Evolutionary conservation across 306 rosid species (phyloP), one percentile per base, ranked within the genome.

Genomic region (Vicia faba): DNA sequence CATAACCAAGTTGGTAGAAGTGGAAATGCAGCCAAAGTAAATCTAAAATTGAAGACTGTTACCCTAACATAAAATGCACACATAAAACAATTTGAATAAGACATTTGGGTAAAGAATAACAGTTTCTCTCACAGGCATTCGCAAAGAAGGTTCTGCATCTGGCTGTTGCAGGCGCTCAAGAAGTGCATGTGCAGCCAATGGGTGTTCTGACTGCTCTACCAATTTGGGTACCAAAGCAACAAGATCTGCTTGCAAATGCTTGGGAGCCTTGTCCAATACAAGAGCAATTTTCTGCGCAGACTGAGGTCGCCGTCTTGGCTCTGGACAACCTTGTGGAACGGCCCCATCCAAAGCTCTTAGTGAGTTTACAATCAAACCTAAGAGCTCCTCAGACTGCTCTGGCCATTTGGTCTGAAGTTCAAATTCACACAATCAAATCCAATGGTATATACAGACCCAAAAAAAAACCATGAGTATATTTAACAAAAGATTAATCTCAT

Each of bases 311-410:
- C 95, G 85, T 80, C 97, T 87, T 73, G 99, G 99, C 78, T 95
- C 97, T 1, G 96, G 96, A 81, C 96, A 90, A 67, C 96, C 95
- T 82, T 89, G 89, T 3, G 97, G 91, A 74, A 88, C 97, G 76
- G 92, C 95, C 75, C 97, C 96, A 78, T 90, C 97, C 74, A 95
- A 81, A 71, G 97, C 91, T 81, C 96, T 90, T 74, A 95, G 78
- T 8, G 99, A 95, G 68, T 95, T 95, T 64, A 95, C 95, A 79
- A 95, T 95, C 86, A 95, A 82, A 46, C 99, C 97, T 69, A 95
- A 75, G 65, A 95, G 96, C 89, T 95, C 99, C 88, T 95, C 99
- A 44, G 99, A 95, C 74, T 90, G 99, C 79, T 90, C 97, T 33
- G 96, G 99, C 96, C 99, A 95, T 82, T 90, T 95, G 53, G 95